Conservation (phyloP, 2,329 filamentous ascomycete species). For the Exophiala alcalophila region DNA sequence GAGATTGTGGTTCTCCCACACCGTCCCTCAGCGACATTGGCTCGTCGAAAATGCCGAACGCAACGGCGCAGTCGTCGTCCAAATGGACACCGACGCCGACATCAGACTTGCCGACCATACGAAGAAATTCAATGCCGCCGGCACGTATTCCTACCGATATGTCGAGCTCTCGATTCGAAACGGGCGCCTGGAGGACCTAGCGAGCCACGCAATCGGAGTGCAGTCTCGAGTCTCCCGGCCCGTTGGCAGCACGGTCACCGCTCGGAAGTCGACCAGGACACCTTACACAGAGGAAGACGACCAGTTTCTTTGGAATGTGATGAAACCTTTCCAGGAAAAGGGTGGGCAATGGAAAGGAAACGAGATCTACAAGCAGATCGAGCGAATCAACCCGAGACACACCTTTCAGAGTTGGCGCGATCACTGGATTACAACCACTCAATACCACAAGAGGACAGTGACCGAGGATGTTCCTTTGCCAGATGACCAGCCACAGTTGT, state of each 20-base stretch:
- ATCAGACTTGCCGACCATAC: conserved; percentile 59
- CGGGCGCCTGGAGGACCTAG: conserved; percentile 48
- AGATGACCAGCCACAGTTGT: background rate
- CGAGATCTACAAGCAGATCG: conserved; percentile 46
- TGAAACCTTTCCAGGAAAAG: conserved; percentile 37
- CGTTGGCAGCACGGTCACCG: conserved; percentile 41
- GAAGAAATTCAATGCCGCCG: conserved; percentile 47
- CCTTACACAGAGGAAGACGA: conserved; percentile 46
- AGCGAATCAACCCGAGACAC: conserved; percentile 40
- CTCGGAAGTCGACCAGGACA: conserved; percentile 35
- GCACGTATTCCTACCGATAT: conserved; percentile 57
- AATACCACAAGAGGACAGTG: conserved; percentile 18
- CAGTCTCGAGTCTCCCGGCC: conserved; percentile 41
- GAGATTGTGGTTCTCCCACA: conserved; percentile 58
- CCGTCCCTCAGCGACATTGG: conserved; percentile 49
- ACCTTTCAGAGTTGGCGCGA: conserved; percentile 50
- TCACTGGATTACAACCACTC: conserved; percentile 44
- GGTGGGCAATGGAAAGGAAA: conserved; percentile 40
- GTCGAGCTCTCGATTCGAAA: conserved; percentile 54
- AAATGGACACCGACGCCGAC: conserved; percentile 55
- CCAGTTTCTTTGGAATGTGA: conserved; percentile 44
- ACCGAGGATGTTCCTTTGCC: conserved; percentile 5
- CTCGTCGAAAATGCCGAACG: conserved; percentile 40
- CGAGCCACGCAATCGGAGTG: conserved; percentile 49
- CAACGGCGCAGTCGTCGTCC: conserved; percentile 56